Evolutionary conservation across 2,329 filamentous ascomycete species (phyloP).

Genomic region (Fusarium metavorans): DNA sequence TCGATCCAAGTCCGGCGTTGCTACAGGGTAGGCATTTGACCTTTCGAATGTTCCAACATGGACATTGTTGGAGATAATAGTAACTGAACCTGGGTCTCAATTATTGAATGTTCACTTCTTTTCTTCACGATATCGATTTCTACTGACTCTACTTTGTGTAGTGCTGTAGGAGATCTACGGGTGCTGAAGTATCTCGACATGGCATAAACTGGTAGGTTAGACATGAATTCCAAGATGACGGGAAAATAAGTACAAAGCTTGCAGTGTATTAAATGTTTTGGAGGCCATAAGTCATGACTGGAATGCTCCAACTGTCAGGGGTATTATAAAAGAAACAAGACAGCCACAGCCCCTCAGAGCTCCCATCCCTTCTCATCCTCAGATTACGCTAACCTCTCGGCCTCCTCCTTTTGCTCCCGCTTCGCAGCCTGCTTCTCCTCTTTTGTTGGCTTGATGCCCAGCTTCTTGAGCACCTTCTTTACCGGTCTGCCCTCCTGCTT

Average conservation of each 20-base stretch:
- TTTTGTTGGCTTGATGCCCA: slow-evolving; percentile 50
- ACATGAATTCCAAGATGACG: background rate
- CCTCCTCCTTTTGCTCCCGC: slow-evolving; percentile 35
- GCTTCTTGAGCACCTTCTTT: slow-evolving; percentile 55
- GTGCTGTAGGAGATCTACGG: background rate
- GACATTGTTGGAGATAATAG: background rate
- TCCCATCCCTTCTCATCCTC: background rate
- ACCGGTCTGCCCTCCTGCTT: slow-evolving; percentile 53
- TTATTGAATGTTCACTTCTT: background rate
- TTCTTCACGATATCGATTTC: background rate
- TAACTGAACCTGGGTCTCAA: background rate
- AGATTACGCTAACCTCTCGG: slow-evolving; percentile 15
- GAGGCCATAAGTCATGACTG: slow-evolving; percentile 16
- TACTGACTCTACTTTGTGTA: background rate
- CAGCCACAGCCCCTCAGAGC: background rate
- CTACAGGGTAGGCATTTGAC: background rate
- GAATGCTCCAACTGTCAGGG: slow-evolving; percentile 17
- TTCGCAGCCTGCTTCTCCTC: slow-evolving; percentile 39
- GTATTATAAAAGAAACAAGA: slow-evolving; percentile 30
- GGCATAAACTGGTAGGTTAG: background rate
- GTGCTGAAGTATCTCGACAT: background rate
- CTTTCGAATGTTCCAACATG: background rate
- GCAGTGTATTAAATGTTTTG: slow-evolving; percentile 3
- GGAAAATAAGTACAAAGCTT: background rate
- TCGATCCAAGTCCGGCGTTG: background rate